phyloP scores from a whole-genome alignment of 805 yeast genomes.

The Priceomyces fermenticarens region DNA sequence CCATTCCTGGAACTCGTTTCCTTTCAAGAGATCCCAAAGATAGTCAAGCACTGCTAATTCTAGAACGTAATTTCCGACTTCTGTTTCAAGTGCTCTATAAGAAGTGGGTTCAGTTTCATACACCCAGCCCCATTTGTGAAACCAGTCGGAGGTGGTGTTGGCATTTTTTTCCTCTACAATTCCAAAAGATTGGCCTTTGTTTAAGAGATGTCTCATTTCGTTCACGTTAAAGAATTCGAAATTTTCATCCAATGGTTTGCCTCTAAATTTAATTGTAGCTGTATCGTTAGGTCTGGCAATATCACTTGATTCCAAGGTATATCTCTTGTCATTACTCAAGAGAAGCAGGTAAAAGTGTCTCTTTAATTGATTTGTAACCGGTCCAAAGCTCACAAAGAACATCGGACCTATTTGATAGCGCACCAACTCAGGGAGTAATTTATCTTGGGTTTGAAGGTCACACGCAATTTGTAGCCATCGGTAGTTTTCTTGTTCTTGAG shows the following conservation, averaged over 20 bases:
- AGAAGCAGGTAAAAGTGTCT: constrained; percentile 10
- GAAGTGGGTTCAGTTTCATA: constrained; percentile 12
- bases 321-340: constrained; percentile 7
- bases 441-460: constrained; percentile 6
- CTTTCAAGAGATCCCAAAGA: constrained; percentile 6
- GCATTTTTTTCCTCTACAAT: background rate
- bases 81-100: constrained; percentile 10
- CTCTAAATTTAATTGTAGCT: constrained; percentile 3
- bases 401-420: constrained; percentile 13
- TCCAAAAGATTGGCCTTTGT: constrained; percentile 4
- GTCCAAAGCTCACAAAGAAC: constrained; percentile 14
- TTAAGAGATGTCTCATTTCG: constrained; percentile 9
- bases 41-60: constrained; percentile 11
- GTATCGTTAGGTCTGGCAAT: too few relatives aligned
- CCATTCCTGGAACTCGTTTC: too few relatives aligned
- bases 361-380: constrained; percentile 13
- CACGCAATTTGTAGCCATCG: constrained; percentile 15
- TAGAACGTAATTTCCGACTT: constrained; percentile 9
- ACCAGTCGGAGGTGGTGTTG: constrained; percentile 10
- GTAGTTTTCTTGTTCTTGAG: constrained; percentile 11
- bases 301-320: background rate
- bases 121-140: constrained; percentile 12
- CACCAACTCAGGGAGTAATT: constrained; percentile 10
- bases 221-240: constrained; percentile 9
- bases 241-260: constrained; percentile 1